Evolutionary conservation across 352 stramenopile genomes (phyloP).

Genomic region (Pythium rishiriense): DNA sequence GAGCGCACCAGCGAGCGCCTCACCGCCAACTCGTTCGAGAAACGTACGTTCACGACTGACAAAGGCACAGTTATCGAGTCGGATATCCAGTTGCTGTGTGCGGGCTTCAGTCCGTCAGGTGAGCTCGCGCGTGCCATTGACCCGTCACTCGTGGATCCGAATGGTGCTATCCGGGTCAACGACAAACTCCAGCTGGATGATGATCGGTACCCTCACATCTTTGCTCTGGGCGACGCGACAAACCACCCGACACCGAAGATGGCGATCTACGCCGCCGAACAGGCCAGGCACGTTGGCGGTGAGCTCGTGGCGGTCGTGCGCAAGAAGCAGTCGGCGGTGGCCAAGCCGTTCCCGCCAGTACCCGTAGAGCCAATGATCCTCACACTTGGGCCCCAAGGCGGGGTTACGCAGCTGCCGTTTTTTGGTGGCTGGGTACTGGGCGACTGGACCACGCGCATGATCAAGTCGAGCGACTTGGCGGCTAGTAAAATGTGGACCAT

Average conservation of each 20-base stretch:
- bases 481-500: conserved; percentile 6
- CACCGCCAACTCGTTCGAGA: conserved; percentile 36
- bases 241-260: conserved; percentile 50
- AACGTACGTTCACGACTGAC: conserved; percentile 40
- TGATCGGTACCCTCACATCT: conserved; percentile 44
- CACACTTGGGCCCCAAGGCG: conserved; percentile 49
- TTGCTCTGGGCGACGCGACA: conserved; percentile 45
- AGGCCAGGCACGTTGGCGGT: conserved; percentile 41
- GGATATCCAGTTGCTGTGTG: conserved; percentile 54
- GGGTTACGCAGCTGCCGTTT: conserved; percentile 54
- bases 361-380: conserved; percentile 24
- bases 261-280: conserved; percentile 36
- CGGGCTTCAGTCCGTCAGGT: conserved; percentile 34
- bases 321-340: conserved; percentile 38
- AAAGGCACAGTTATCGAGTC: conserved; percentile 52
- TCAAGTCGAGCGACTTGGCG: conserved; percentile 52
- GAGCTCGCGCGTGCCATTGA: conserved; percentile 37
- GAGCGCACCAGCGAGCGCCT: conserved; percentile 50
- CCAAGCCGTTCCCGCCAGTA: conserved; percentile 35
- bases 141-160: conserved; percentile 30
- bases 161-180: conserved; percentile 48
- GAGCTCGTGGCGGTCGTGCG: conserved; percentile 38
- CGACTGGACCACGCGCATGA: conserved; percentile 46
- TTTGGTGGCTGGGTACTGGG: conserved; percentile 50
- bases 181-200: conserved; percentile 45